Conservation (phyloP, 345 rosid species). For the Lepidium sativum region DNA sequence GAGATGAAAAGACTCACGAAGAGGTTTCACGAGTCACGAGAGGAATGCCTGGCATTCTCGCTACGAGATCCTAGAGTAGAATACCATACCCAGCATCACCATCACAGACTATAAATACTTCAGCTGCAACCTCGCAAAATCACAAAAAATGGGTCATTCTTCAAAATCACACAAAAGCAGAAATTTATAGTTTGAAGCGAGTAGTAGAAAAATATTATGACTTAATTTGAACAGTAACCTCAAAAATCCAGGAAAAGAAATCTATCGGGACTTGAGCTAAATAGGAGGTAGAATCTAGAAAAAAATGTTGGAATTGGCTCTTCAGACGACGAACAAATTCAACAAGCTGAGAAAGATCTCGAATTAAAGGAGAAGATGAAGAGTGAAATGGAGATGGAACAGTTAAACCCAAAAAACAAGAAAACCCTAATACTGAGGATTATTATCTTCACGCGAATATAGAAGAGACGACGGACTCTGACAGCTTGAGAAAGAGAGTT, state of each 20-base stretch:
- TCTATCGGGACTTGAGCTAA: background rate
- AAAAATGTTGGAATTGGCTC: background rate
- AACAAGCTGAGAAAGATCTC: background rate
- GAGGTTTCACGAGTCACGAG: constrained; percentile 68
- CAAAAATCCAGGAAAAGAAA: background rate
- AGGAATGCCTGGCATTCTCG: constrained; percentile 93
- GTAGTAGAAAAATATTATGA: background rate
- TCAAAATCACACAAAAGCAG: background rate
- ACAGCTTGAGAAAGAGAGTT: background rate
- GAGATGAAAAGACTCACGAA: constrained; percentile 39
- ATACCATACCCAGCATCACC: constrained; percentile 32
- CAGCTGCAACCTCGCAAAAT: constrained; percentile 4
- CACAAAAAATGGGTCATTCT: background rate
- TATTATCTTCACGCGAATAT: background rate
- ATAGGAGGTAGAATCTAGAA: background rate
- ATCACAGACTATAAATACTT: background rate
- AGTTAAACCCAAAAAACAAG: background rate
- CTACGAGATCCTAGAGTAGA: constrained; percentile 23
- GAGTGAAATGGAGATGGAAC: constrained; percentile 9
- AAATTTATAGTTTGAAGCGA: background rate
- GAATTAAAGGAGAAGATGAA: background rate
- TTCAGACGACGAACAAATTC: background rate
- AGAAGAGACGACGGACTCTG: background rate
- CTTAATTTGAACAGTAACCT: background rate
- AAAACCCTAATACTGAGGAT: constrained; percentile 14